Evolutionary conservation across 129 eudicot genomes (phyloP).

Genomic region (Glebionis coronaria): DNA sequence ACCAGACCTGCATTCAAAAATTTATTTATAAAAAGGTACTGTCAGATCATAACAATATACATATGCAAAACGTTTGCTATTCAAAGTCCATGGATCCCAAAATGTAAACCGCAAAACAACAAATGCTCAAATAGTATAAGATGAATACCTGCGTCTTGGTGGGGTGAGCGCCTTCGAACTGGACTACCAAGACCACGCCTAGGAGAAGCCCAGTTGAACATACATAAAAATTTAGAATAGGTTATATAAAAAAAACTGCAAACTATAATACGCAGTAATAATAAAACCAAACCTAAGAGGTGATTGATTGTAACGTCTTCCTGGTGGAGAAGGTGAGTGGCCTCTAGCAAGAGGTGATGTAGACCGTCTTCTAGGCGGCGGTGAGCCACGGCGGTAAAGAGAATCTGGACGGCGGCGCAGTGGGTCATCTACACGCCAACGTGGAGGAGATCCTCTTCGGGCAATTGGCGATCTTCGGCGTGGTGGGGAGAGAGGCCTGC

Average conservation of each 20-base stretch:
- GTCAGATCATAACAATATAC: background rate
- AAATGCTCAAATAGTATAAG: too few relatives aligned
- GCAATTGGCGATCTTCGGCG: conserved; percentile 72
- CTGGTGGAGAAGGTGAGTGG: conserved; percentile 81
- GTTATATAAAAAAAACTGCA: background rate
- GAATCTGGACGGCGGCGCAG: conserved; percentile 65
- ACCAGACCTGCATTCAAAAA: conserved; percentile 35
- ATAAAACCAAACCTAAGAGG: conserved; percentile 53
- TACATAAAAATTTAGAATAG: conserved; percentile 10
- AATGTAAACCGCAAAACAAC: background rate
- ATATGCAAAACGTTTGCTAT: background rate
- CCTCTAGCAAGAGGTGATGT: conserved; percentile 81
- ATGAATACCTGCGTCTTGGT: conserved; percentile 86
- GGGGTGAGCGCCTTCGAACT: conserved; percentile 73
- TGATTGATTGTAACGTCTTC: conserved; percentile 59
- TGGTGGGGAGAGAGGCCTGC: conserved; percentile 56
- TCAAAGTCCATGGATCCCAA: background rate
- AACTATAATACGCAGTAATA: background rate
- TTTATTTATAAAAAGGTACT: background rate
- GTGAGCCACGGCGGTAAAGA: conserved; percentile 63
- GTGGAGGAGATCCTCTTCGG: conserved; percentile 84
- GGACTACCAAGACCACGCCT: conserved; percentile 33
- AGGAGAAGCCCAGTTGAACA: conserved; percentile 33
- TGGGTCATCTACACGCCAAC: conserved; percentile 71
- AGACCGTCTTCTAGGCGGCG: conserved; percentile 82